Evolutionary conservation across 768 basidiomycete species (phyloP).

Genomic region (Phylloporus arenicola): DNA sequence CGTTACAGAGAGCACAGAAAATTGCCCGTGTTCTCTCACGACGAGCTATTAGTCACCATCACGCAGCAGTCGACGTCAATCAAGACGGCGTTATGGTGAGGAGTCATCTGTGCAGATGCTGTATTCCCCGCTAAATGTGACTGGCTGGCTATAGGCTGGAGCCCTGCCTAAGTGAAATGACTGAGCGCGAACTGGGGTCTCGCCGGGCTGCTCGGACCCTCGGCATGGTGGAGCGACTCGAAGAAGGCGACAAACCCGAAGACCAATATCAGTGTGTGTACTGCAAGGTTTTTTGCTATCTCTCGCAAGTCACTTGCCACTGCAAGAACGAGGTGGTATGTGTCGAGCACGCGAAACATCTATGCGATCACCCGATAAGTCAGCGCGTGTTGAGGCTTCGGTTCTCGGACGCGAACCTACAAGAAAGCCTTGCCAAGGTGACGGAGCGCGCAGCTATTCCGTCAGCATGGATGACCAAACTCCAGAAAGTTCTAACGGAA

Average conservation of each 20-base stretch:
- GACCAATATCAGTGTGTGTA: slow-evolving; percentile 93
- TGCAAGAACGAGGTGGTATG: slow-evolving; percentile 81
- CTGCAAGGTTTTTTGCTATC: slow-evolving; percentile 93
- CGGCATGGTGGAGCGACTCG: slow-evolving; percentile 62
- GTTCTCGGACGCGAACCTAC: slow-evolving; percentile 73
- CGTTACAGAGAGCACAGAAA: slow-evolving; percentile 89
- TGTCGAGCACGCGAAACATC: slow-evolving; percentile 72
- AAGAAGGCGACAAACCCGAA: slow-evolving; percentile 78
- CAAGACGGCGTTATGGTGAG: slow-evolving; percentile 88
- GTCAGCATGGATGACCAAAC: slow-evolving; percentile 65
- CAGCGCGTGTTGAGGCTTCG: slow-evolving; percentile 69
- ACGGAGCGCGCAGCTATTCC: slow-evolving; percentile 71
- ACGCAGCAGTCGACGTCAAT: slow-evolving; percentile 92
- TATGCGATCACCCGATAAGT: slow-evolving; percentile 61
- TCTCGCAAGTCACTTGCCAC: slow-evolving; percentile 83
- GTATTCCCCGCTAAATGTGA: slow-evolving; percentile 19
- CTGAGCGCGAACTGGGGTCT: slow-evolving; percentile 68
- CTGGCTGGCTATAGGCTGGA: slow-evolving; percentile 56
- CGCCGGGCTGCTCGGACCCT: slow-evolving; percentile 58
- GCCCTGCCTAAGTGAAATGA: slow-evolving; percentile 84
- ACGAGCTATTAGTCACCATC: slow-evolving; percentile 95
- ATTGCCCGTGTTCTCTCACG: slow-evolving; percentile 95
- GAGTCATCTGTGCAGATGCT: slow-evolving; percentile 11
- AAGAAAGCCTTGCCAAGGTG: slow-evolving; percentile 60
- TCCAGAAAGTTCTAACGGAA: slow-evolving; percentile 61